Conservation (phyloP, 768 basidiomycete genomes). For the Amanita thiersii region DNA sequence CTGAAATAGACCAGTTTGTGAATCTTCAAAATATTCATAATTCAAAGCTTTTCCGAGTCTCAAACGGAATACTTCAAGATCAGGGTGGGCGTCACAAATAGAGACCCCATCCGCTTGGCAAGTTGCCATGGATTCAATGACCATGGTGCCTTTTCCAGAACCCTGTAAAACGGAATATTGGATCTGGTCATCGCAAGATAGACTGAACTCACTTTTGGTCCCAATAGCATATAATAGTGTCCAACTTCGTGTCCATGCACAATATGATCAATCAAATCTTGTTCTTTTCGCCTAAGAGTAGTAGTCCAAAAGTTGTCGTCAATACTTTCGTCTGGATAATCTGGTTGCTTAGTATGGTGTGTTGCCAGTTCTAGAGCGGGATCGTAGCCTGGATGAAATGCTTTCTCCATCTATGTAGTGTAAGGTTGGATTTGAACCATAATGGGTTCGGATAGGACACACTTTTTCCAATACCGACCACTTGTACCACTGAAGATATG, state of each 20-base stretch:
- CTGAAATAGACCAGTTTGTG: conserved; percentile 74
- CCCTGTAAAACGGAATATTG: conserved; percentile 33
- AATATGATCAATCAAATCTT: conserved; percentile 70
- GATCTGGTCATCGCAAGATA: conserved; percentile 3
- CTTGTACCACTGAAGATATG: conserved; percentile 78
- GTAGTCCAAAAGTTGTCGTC: conserved; percentile 41
- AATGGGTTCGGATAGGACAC: conserved; percentile 6
- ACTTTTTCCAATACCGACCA: conserved; percentile 76
- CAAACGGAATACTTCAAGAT: conserved; percentile 80
- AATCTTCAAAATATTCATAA: conserved; percentile 81
- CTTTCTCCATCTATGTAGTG: conserved; percentile 56
- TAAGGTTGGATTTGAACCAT: conserved; percentile 6
- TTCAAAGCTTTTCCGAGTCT: conserved; percentile 82
- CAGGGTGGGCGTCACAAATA: conserved; percentile 78
- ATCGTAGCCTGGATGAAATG: conserved; percentile 76
- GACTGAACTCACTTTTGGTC: conserved; percentile 50
- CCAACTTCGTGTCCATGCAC: conserved; percentile 66
- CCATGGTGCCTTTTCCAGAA: conserved; percentile 79
- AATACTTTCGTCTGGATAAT: conserved; percentile 22
- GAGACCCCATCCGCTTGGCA: conserved; percentile 65
- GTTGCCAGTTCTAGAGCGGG: conserved; percentile 71
- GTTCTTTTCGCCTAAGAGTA: conserved; percentile 65
- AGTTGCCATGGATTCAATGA: conserved; percentile 72
- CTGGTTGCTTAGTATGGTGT: conserved; percentile 26
- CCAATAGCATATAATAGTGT: conserved; percentile 70